phyloP scores from a whole-genome alignment of 805 yeast genomes.

The Saccharomycopsis guyanensis region DNA sequence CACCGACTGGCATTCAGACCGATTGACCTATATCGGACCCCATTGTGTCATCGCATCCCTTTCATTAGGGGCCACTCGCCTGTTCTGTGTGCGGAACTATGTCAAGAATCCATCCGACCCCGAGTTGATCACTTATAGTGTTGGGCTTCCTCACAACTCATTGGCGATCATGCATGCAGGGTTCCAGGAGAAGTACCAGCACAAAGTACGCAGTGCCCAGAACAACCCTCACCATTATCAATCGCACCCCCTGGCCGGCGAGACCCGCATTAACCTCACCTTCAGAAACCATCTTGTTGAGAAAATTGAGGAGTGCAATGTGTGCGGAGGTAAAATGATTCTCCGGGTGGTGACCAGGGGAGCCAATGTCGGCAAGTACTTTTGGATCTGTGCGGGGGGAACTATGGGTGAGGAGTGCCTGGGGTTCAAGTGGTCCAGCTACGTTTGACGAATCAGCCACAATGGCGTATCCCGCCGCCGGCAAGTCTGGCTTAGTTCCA shows the following conservation, averaged over 20 bases:
- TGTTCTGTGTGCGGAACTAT: conserved; percentile 47
- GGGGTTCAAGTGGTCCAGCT: conserved; percentile 6
- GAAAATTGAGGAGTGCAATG: conserved; percentile 38
- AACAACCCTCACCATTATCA: conserved; percentile 28
- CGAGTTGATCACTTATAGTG: conserved; percentile 32
- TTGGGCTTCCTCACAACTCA: conserved; percentile 53
- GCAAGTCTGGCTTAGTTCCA: too few species aligned
- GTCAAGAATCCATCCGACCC: conserved; percentile 14
- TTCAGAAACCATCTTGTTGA: conserved; percentile 45
- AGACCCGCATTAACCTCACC: conserved; percentile 54
- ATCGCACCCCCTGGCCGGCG: conserved; percentile 42
- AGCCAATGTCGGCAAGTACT: conserved; percentile 46
- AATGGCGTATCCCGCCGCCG: too few species aligned
- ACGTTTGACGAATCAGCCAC: not conserved
- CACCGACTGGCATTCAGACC: conserved; percentile 73
- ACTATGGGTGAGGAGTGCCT: conserved; percentile 24
- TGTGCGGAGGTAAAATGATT: conserved; percentile 37
- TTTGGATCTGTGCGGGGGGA: conserved; percentile 55
- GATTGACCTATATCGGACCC: conserved; percentile 66
- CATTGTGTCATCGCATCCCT: conserved; percentile 59
- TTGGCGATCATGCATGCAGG: conserved; percentile 70
- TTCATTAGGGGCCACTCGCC: conserved; percentile 63
- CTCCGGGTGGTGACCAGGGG: conserved; percentile 48
- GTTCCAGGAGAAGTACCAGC: conserved; percentile 70
- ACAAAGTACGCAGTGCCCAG: conserved; percentile 44